A percentile compares a stretch with the other conserved stretches of the same genome.
Conservation (phyloP, 2,329 filamentous ascomycete genomes). For the Taxawa tesnikishii region DNA sequence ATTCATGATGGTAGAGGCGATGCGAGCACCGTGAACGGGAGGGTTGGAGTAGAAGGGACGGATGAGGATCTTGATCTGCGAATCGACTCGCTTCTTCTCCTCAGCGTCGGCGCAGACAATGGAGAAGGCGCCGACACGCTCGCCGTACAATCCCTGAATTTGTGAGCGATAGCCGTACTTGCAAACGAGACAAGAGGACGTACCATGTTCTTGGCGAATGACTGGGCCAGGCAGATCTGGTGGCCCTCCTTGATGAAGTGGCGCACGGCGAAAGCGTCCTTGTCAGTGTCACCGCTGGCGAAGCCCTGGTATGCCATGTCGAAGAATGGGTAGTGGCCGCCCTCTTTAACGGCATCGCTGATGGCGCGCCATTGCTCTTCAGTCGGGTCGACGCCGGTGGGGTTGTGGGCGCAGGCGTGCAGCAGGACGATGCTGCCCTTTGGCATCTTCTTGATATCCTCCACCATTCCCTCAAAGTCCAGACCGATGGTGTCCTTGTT, state of each 20-base stretch:
- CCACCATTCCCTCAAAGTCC: slow-evolving; percentile 88
- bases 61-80: slow-evolving; percentile 96
- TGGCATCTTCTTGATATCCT: slow-evolving; percentile 80
- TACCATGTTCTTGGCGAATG: slow-evolving; percentile 99
- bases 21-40: slow-evolving; percentile 87
- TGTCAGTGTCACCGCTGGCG: slow-evolving; percentile 80
- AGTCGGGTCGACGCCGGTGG: slow-evolving; percentile 90
- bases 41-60: slow-evolving; percentile 98
- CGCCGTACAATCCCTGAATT: slow-evolving; percentile 79
- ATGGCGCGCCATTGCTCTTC: slow-evolving; percentile 87
- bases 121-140: slow-evolving; percentile 95
- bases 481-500: slow-evolving; percentile 97
- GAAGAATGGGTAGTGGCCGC: slow-evolving; percentile 90
- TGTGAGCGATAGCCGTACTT: no score
- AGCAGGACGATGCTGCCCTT: slow-evolving; percentile 82
- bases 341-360: slow-evolving; percentile 71
- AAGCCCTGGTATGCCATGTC: slow-evolving; percentile 99
- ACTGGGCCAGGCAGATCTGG: slow-evolving; percentile 77
- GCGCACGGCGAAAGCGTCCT: slow-evolving; percentile 85
- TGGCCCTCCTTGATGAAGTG: slow-evolving; percentile 91
- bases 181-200: slow-evolving; percentile 11
- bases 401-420: slow-evolving; percentile 96
- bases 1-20: slow-evolving; percentile 86
- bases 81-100: slow-evolving; percentile 92
- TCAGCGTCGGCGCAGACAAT: slow-evolving; percentile 73